Percentiles rank a stretch among this genome's conserved stretches.
These are phyloP conservation scores for Albifimbria verrucaria DNA, from an alignment of 2,329 filamentous ascomycete genomes.

Conservation along the genomic window DNA sequence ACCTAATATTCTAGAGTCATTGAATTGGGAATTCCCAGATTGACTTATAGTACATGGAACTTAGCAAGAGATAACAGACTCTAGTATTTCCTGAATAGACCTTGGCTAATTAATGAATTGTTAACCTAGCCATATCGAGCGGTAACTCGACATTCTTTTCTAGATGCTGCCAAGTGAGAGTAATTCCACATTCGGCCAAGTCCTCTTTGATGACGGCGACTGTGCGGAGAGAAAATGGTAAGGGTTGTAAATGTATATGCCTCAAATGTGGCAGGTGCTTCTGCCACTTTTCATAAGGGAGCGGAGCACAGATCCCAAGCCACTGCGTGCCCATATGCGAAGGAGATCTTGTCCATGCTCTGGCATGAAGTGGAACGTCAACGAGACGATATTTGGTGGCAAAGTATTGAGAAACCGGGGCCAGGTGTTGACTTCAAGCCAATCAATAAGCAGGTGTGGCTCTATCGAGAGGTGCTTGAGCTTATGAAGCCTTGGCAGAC, in stretches of 20 bases:
- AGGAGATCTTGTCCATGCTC: constrained; percentile 1
- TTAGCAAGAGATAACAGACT: neutral
- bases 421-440: neutral
- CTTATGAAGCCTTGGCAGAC: neutral
- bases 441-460: neutral
- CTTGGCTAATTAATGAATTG: neutral
- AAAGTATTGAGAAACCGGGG: neutral
- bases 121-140: neutral
- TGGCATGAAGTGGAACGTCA: neutral
- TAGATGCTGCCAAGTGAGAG: neutral
- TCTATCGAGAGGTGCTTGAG: constrained; percentile 1
- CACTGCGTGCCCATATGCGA: constrained; percentile 1
- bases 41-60: neutral
- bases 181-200: neutral
- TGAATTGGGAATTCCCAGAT: too few species aligned
- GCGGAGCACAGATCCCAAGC: neutral
- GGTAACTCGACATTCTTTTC: neutral
- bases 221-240: neutral
- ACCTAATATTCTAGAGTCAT: too few species aligned
- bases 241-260: neutral
- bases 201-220: neutral
- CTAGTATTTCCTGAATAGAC: neutral
- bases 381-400: neutral
- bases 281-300: neutral
- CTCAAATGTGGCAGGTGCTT: neutral